phyloP scores from a whole-genome alignment of 1,139 yeast species.

The Protomyces lactucae-debilis region DNA sequence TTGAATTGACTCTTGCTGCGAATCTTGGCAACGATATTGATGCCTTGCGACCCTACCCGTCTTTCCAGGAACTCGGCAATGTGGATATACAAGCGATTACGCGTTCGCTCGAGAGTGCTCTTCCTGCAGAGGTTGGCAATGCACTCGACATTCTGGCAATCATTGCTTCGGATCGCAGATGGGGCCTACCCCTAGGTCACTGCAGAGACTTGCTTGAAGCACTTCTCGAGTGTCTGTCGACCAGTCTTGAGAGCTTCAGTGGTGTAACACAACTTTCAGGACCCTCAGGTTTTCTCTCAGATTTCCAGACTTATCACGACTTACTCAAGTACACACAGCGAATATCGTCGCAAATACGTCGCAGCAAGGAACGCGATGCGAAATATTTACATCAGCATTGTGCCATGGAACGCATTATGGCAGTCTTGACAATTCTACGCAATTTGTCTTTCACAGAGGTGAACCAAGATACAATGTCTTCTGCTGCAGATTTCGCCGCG shows the following conservation, averaged over 20 bases:
- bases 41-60: slow-evolving; percentile 10
- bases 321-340: not conserved
- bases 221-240: slow-evolving; percentile 9
- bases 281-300: not conserved
- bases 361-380: not conserved
- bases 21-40: not conserved
- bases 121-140: slow-evolving; percentile 20
- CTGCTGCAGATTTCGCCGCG: not conserved
- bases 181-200: slow-evolving; percentile 21
- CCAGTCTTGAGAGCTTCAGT: not conserved
- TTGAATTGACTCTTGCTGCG: not conserved
- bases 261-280: not conserved
- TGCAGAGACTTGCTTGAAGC: slow-evolving; percentile 16
- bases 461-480: slow-evolving; percentile 15
- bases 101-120: slow-evolving; percentile 3
- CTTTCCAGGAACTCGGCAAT: slow-evolving; percentile 18
- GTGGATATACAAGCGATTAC: slow-evolving; percentile 17
- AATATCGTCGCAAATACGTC: not conserved
- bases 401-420: slow-evolving; percentile 1
- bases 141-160: slow-evolving; percentile 11
- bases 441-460: slow-evolving; percentile 21
- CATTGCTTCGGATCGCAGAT: slow-evolving; percentile 20
- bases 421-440: slow-evolving; percentile 13
- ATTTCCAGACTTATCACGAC: not conserved
- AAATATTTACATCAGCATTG: not conserved